A percentile compares a stretch with the other conserved stretches of the same genome.
Conservation (phyloP, 1,284 basidiomycete genomes). For the Ustilago loliicola region DNA sequence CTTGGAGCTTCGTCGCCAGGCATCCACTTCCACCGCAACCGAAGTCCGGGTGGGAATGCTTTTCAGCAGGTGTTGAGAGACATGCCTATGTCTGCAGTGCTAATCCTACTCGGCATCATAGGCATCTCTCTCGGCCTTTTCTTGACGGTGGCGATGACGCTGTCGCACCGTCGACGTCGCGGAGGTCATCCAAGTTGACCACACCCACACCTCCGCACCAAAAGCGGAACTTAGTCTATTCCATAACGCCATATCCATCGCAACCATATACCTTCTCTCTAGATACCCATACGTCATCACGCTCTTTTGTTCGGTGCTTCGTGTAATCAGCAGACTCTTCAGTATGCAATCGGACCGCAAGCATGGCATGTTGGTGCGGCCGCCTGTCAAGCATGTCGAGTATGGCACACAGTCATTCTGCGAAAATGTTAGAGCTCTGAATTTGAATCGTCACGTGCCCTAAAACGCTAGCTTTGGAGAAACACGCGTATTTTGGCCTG, state of each 20-base stretch:
- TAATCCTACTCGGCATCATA: background rate
- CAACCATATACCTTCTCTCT: constrained; percentile 7
- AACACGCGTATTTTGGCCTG: constrained; percentile 4
- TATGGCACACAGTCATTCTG: background rate
- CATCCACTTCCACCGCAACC: constrained; percentile 27
- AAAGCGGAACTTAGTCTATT: background rate
- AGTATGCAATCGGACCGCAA: background rate
- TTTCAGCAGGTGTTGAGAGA: constrained; percentile 22
- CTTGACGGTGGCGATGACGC: background rate
- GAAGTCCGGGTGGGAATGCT: background rate
- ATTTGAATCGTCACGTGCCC: background rate
- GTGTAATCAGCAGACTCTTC: background rate
- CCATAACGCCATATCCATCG: background rate
- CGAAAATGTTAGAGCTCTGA: background rate
- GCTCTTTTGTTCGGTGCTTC: background rate
- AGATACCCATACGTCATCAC: background rate
- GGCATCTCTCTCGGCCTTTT: background rate
- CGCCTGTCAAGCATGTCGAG: background rate
- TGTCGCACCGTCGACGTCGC: background rate
- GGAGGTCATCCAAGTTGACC: background rate
- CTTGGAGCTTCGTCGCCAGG: constrained; percentile 17
- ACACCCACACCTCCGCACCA: background rate
- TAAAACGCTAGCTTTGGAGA: background rate
- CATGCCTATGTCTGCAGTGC: constrained; percentile 15
- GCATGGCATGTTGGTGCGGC: background rate